phyloP scores from a whole-genome alignment of 108 stramenopile species.

The Skeletonema tropicum region DNA sequence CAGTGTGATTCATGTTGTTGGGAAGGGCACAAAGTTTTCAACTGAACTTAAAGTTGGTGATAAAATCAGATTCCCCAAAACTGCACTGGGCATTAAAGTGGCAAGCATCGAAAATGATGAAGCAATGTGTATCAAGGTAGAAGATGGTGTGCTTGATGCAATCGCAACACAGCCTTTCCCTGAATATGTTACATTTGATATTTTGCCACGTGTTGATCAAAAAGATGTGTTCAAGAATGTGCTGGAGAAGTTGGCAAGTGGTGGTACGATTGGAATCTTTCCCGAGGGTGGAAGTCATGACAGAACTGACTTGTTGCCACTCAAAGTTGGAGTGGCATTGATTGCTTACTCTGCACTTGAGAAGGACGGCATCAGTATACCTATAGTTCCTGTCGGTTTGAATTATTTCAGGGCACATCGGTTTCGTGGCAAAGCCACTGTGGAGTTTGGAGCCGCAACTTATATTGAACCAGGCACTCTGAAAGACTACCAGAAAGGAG shows the following conservation, averaged over 20 bases:
- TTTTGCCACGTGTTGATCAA: constrained; percentile 86
- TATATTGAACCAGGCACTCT: constrained; percentile 79
- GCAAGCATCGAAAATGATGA: constrained; percentile 63
- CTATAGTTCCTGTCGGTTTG: constrained; percentile 97
- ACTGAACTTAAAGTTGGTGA: constrained; percentile 66
- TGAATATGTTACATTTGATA: constrained; percentile 71
- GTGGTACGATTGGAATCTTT: constrained; percentile 92
- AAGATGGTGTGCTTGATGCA: constrained; percentile 34
- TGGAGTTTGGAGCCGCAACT: constrained; percentile 87
- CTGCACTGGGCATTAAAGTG: constrained; percentile 68
- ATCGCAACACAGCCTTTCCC: constrained; percentile 41
- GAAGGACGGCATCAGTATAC: constrained; percentile 89
- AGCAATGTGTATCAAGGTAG: constrained; percentile 47
- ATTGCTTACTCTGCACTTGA: constrained; percentile 95
- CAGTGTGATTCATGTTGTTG: constrained; percentile 50
- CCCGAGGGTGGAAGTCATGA: constrained; percentile 99
- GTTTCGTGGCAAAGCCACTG: constrained; percentile 88
- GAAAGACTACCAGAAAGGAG: constrained; percentile 68
- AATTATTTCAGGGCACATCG: constrained; percentile 96
- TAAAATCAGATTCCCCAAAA: constrained; percentile 72
- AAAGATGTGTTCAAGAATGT: constrained; percentile 86
- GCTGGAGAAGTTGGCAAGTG: constrained; percentile 73
- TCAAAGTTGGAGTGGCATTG: constrained; percentile 97
- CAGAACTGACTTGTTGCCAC: constrained; percentile 94
- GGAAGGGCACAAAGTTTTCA: constrained; percentile 64